A percentile compares a stretch with the other conserved stretches of the same genome.
Evolutionary conservation across 148 eudicot genomes (phyloP).

Genomic region (Cornus controversa): DNA sequence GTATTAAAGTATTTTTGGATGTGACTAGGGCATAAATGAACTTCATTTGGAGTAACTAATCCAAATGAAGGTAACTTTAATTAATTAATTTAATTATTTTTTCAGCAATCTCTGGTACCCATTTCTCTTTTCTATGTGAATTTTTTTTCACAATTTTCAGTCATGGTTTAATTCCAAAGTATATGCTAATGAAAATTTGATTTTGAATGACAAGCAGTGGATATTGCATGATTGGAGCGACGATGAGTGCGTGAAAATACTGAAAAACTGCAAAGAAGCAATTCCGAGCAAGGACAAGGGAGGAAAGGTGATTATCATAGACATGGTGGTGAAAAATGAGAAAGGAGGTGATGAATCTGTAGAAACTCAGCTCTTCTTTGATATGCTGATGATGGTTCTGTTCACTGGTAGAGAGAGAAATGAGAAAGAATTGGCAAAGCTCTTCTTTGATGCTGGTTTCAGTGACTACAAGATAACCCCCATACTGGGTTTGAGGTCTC

Average conservation of each 20-base stretch:
- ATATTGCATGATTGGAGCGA: constrained; percentile 17
- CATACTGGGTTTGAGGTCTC: constrained; percentile 15
- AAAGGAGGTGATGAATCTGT: background rate
- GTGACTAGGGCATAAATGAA: no score
- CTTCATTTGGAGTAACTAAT: no score
- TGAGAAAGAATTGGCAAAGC: constrained; percentile 13
- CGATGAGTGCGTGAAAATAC: constrained; percentile 3
- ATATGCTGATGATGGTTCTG: constrained; percentile 14
- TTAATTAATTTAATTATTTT: no score
- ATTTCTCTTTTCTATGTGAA: no score
- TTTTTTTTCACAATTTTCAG: no score
- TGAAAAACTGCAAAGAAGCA: constrained; percentile 7
- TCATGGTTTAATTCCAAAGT: no score
- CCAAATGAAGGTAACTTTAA: no score
- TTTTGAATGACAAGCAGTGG: background rate
- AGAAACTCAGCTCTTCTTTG: background rate
- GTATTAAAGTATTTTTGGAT: no score
- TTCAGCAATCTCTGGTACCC: no score
- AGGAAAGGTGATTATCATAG: constrained; percentile 19
- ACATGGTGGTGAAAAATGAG: constrained; percentile 3
- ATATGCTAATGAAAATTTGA: no score
- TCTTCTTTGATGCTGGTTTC: constrained; percentile 8
- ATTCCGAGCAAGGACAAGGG: constrained; percentile 7
- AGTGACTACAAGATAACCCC: constrained; percentile 11
- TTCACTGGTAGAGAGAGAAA: constrained; percentile 10